Evolutionary conservation across 192 early-diverging fungal genomes (phyloP), one percentile per base, ranked within the genome.

Genomic region (Coemansia sp.): DNA sequence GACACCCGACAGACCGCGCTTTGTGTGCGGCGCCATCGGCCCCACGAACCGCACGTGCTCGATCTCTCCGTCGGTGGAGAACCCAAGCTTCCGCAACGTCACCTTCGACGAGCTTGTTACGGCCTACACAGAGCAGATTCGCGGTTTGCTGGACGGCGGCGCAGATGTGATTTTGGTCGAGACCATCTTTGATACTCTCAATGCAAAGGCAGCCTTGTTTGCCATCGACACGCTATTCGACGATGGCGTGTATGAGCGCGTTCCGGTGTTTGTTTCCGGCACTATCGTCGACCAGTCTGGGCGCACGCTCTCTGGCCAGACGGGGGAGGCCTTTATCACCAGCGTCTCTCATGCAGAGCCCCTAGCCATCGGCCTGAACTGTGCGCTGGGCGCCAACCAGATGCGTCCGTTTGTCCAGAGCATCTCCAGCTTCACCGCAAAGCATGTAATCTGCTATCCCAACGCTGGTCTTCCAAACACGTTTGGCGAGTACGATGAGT

Each of bases 211-310:
- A 4, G 96, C 94, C 2, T 71, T 96, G 34, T 98, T 87, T 84
- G 96, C 96, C 15, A 90, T 96, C 68, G 94, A 96, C 77, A 67
- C 86, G 7, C 81, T 92, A 37, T 92, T 95, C 63, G 88, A 92
- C 29, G 89, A 92, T 45, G 89, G 88, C 37, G 86, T 85, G 15
- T 98, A 93, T 42, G 81, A 83, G 66, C 67, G 78, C 52, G 79
- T 88, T 5, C 91, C 91, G 7, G 78, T 94, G 33, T 87, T 92
- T 70, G 84, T 94, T 20, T 92, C 91, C 12, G 94, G 94, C 35
- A 98, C 96, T 13, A 98, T 98, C 84, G 96, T 98, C 25, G 96
- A 98, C 81, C 91, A 94, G 78, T 93, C 91, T 40, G 96, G 96
- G 35, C 90, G 96, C 71, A 98, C 96, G 16, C 86, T 98, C 37